phyloP scores from a whole-genome alignment of 1,284 basidiomycete species.

The Sporisorium graminicola region DNA sequence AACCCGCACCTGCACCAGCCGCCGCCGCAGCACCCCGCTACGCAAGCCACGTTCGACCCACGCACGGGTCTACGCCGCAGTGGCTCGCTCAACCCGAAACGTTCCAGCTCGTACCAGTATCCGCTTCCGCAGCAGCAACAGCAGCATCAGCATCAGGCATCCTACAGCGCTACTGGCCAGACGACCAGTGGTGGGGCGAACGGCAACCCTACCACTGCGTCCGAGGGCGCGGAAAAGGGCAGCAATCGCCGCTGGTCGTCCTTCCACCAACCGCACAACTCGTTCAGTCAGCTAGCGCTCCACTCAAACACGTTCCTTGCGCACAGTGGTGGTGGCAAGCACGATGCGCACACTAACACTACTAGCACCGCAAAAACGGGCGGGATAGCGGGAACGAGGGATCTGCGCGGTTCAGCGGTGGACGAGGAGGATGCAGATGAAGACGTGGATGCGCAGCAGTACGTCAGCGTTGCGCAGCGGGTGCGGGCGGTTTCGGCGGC shows the following conservation, averaged over 20 bases:
- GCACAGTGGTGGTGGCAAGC: not conserved
- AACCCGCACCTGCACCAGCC: slow-evolving; percentile 35
- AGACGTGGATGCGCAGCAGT: slow-evolving; percentile 8
- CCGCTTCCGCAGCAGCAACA: not conserved
- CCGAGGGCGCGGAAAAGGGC: not conserved
- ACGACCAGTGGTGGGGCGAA: too few species aligned
- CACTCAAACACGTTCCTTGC: slow-evolving; percentile 6
- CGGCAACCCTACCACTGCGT: not conserved
- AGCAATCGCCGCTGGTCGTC: slow-evolving; percentile 26
- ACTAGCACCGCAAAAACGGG: not conserved
- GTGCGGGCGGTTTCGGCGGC: not conserved
- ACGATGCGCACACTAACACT: too few species aligned
- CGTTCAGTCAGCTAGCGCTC: slow-evolving; percentile 7
- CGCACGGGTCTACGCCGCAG: slow-evolving; percentile 9
- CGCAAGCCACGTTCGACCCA: not conserved
- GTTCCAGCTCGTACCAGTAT: slow-evolving; percentile 31
- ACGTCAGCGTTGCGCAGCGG: slow-evolving; percentile 5
- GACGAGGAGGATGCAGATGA: slow-evolving; percentile 48
- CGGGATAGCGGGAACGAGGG: not conserved
- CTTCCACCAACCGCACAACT: slow-evolving; percentile 36
- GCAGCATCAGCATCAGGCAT: not conserved
- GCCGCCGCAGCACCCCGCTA: slow-evolving; percentile 37
- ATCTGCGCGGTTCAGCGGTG: slow-evolving; percentile 28
- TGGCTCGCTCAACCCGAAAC: slow-evolving; percentile 40
- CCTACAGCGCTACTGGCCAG: not conserved